phyloP scores from a whole-genome alignment of 2,329 filamentous ascomycete species.

The Geosmithia flava region DNA sequence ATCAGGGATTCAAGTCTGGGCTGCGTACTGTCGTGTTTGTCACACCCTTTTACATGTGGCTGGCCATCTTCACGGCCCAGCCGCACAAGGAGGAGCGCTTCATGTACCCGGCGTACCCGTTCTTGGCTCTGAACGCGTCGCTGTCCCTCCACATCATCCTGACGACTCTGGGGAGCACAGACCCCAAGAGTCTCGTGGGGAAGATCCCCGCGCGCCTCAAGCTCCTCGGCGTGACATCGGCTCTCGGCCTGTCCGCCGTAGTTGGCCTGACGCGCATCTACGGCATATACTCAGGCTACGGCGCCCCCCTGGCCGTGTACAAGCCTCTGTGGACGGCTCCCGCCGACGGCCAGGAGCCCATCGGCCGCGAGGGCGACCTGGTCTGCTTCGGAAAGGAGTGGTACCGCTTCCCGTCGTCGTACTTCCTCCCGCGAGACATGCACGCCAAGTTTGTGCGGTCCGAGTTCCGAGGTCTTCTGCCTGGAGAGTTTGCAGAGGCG shows the following conservation, averaged over 20 bases:
- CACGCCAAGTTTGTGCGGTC: constrained; percentile 83
- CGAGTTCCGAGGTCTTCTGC: constrained; percentile 78
- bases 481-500: constrained; percentile 78
- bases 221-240: constrained; percentile 44
- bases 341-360: constrained; percentile 27
- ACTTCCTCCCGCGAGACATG: constrained; percentile 74
- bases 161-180: constrained; percentile 57
- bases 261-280: constrained; percentile 60
- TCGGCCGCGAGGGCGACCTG: constrained; percentile 46
- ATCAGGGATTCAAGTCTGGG: constrained; percentile 53
- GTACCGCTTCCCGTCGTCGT: constrained; percentile 94
- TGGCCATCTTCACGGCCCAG: constrained; percentile 80
- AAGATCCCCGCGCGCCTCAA: constrained; percentile 68
- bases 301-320: constrained; percentile 65
- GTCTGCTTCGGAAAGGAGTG: constrained; percentile 94
- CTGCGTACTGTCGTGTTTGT: constrained; percentile 69
- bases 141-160: constrained; percentile 73
- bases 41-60: constrained; percentile 86
- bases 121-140: constrained; percentile 78
- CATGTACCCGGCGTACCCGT: constrained; percentile 95
- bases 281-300: constrained; percentile 71
- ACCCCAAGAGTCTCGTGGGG: constrained; percentile 53
- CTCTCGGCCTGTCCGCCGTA: constrained; percentile 52
- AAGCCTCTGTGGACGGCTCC: constrained; percentile 45
- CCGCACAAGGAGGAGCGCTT: constrained; percentile 97